phyloP scores from a whole-genome alignment of 768 basidiomycete species.

The Xerocomellus amylosporus region DNA sequence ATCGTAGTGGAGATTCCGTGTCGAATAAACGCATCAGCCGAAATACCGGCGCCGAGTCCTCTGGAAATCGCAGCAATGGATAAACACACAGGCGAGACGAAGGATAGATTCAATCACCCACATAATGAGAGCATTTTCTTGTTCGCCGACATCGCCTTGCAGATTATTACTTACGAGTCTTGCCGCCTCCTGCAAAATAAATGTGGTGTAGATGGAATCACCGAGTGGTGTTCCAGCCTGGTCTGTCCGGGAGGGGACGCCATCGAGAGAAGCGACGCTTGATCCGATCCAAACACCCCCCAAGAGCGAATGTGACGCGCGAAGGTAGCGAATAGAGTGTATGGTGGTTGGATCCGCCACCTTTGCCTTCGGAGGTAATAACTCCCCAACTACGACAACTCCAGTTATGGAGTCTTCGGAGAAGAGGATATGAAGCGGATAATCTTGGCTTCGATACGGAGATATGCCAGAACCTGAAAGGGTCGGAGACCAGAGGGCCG shows the following conservation, averaged over 20 bases:
- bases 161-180: conserved; percentile 60
- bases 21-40: conserved; percentile 68
- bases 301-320: conserved; percentile 62
- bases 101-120: conserved; percentile 34
- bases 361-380: conserved; percentile 39
- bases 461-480: conserved; percentile 51
- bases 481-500: conserved; percentile 50
- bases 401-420: conserved; percentile 74
- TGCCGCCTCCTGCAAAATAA: conserved; percentile 83
- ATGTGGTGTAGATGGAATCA: conserved; percentile 81
- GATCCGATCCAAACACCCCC: conserved; percentile 79
- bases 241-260: conserved; percentile 45
- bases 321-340: conserved; percentile 58
- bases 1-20: conserved; percentile 74
- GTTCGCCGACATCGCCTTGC: conserved; percentile 33
- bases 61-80: conserved; percentile 38
- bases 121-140: conserved; percentile 69
- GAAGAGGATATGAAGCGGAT: conserved; percentile 64
- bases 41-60: conserved; percentile 85
- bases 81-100: conserved; percentile 9
- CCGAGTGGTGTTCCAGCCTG: conserved; percentile 54
- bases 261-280: conserved; percentile 42
- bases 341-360: conserved; percentile 30
- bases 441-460: conserved; percentile 50
- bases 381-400: conserved; percentile 78